Evolutionary conservation across 176 grass and related monocot genomes (phyloP).

Genomic region (Musa schizocarpa): DNA sequence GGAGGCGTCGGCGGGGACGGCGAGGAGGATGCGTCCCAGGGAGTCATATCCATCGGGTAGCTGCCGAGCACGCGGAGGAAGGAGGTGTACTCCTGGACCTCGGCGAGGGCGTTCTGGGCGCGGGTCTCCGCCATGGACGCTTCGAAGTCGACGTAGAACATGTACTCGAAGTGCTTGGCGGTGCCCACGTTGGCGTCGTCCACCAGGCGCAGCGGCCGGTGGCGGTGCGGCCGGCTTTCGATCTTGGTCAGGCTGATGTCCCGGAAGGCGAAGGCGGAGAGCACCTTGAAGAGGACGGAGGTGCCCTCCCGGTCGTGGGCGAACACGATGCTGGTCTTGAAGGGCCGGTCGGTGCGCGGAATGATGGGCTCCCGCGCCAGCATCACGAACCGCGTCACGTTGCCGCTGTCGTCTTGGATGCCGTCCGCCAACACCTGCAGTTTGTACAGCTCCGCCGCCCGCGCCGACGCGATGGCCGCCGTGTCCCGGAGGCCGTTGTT

Average conservation of each 20-base stretch:
- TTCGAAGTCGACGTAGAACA: slow-evolving; percentile 8
- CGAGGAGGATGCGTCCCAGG: neutral
- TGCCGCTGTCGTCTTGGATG: slow-evolving; percentile 79
- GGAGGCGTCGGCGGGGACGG: no score
- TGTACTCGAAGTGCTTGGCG: slow-evolving; percentile 4
- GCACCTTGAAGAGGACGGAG: neutral
- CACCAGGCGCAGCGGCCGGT: neutral
- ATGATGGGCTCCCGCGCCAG: slow-evolving; percentile 83
- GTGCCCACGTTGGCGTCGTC: slow-evolving; percentile 10
- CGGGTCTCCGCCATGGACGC: slow-evolving; percentile 3
- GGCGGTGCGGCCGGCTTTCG: slow-evolving; percentile 5
- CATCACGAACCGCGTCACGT: slow-evolving; percentile 91
- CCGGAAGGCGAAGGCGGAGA: neutral
- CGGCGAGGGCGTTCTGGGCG: slow-evolving; percentile 2
- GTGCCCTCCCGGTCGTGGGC: neutral
- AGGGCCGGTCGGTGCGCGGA: slow-evolving; percentile 77
- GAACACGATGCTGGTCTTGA: slow-evolving; percentile 78
- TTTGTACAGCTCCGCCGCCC: slow-evolving; percentile 77
- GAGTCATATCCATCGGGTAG: slow-evolving; percentile 10
- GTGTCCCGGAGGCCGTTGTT: slow-evolving; percentile 68
- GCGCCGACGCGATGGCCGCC: slow-evolving; percentile 74
- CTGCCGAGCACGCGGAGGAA: slow-evolving; percentile 6
- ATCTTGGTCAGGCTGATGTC: slow-evolving; percentile 4
- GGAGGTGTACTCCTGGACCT: slow-evolving; percentile 3
- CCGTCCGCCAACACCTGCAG: slow-evolving; percentile 73